Evolutionary conservation across 75 land plant genomes (phyloP), one percentile per base, ranked within the genome.

Genomic region (Picea glauca): DNA sequence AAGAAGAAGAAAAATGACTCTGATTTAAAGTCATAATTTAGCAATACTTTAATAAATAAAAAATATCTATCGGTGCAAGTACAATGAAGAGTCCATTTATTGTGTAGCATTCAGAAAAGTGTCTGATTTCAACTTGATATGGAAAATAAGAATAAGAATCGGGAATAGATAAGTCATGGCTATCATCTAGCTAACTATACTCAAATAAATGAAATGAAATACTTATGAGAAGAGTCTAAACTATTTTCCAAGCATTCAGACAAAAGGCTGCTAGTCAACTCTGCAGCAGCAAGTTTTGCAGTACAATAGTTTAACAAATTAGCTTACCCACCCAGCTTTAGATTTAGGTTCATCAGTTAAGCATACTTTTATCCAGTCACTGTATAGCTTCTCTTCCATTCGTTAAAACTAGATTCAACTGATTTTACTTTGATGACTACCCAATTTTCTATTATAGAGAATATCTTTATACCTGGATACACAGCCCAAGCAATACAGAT

Each of bases 401-500:
- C 9, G 4, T 66, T 3, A 17, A 15, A 35, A 32, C 40, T 35
- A 35, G 20, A 66, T 66, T 35, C 35, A 35, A 30, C 40, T 66
- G 7, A 20, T 32, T 66, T 35, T 17, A 60, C 32, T 75, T 58
- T 75, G 33, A 59, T 58, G 17, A 17, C 30, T 75, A 20, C 57
- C 15, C 31, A 20, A 75, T 75, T 18, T 75, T 46, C 70, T 58
- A 17, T 46, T 18, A 30, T 14, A 72, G 43, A 56, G 46, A 18
- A n/a, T 31, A 21, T 72, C 2, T 20, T 68, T 9, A 50, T 78
- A 96, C 99, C 98, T 96, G 99, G 72, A 96, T 96, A 79, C 99
- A 96, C 58, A 93, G 85, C 3, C 91, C 88, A 72, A 98, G 99
- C 77, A 98, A 78, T 30, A 98, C 93, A 60, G 96, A 88, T 67